Conservation (phyloP, 1,139 yeast genomes). For the Candida neerlandica region DNA sequence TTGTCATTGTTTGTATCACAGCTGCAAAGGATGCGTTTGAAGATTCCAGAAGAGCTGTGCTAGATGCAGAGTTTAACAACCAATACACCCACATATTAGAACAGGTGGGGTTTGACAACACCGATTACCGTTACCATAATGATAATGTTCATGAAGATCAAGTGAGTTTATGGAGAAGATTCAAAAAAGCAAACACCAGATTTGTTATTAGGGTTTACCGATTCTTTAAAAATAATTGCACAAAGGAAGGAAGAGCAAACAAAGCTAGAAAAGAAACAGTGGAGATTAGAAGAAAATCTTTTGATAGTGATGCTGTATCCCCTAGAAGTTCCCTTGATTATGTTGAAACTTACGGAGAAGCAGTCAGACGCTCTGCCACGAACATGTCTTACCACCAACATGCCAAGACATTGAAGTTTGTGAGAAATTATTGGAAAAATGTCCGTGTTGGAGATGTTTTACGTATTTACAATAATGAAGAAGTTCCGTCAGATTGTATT, state of each 20-base stretch:
- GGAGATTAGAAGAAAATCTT: constrained; percentile 29
- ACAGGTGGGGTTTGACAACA: constrained; percentile 10
- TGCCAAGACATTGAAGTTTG: constrained; percentile 2
- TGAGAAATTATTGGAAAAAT: constrained; percentile 74
- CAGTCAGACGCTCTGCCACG: constrained; percentile 28
- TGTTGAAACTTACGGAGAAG: constrained; percentile 26
- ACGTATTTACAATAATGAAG: constrained; percentile 83
- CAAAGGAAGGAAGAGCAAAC: constrained; percentile 34
- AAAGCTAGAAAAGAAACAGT: constrained; percentile 26
- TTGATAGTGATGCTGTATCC: constrained; percentile 32
- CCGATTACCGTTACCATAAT: constrained; percentile 46
- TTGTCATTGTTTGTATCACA: constrained; percentile 86
- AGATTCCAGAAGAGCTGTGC: constrained; percentile 80
- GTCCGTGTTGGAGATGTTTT: constrained; percentile 88
- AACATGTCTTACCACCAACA: constrained; percentile 27
- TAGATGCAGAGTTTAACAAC: constrained; percentile 86
- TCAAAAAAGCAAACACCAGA: constrained; percentile 52
- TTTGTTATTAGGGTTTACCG: constrained; percentile 19
- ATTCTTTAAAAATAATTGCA: constrained; percentile 26
- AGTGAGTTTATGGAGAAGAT: constrained; percentile 64
- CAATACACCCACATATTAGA: constrained; percentile 75
- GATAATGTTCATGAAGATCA: constrained; percentile 74
- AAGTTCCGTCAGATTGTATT: constrained; percentile 89
- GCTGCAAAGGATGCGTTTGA: constrained; percentile 93
- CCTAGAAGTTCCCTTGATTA: constrained; percentile 20